These are phyloP conservation scores for Metschnikowia peoriensis DNA, from an alignment of 805 yeast genomes.

Conservation along the genomic window DNA sequence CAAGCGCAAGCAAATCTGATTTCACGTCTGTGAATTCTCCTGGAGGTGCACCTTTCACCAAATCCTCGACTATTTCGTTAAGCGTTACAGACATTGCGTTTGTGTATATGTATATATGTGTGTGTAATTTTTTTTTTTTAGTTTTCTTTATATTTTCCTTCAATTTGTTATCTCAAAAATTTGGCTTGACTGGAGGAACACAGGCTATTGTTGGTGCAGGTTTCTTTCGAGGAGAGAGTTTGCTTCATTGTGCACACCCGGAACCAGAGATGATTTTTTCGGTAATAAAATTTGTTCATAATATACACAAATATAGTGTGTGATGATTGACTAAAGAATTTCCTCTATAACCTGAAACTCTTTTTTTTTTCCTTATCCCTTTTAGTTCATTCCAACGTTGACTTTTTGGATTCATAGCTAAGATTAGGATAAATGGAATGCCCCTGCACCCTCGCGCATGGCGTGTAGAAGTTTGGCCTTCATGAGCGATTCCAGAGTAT, in stretches of 20 bases:
- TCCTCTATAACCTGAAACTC: background rate
- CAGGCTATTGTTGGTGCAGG: background rate
- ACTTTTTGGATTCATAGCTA: too few relatives aligned
- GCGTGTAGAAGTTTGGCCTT: conserved; percentile 61
- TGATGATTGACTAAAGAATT: background rate
- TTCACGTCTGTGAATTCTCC: conserved; percentile 35
- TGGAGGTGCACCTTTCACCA: conserved; percentile 38
- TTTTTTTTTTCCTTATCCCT: background rate
- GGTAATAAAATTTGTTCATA: too few relatives aligned
- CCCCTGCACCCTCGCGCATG: conserved; percentile 82
- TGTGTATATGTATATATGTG: background rate
- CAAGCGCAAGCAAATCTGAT: conserved; percentile 24
- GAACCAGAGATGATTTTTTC: background rate
- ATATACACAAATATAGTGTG: background rate
- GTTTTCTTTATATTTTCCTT: too few relatives aligned
- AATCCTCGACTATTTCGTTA: conserved; percentile 26
- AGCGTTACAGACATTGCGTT: conserved; percentile 24
- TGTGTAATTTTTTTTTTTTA: too few relatives aligned
- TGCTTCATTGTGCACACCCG: conserved; percentile 5
- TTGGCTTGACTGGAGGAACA: background rate
- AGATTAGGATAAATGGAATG: conserved; percentile 69
- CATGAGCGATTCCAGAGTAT: conserved; percentile 63
- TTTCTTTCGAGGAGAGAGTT: background rate
- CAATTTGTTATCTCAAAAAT: too few relatives aligned
- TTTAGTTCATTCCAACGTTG: too few relatives aligned